phyloP scores from a whole-genome alignment of 2,329 filamentous ascomycete species.

The Ascochyta pisi region DNA sequence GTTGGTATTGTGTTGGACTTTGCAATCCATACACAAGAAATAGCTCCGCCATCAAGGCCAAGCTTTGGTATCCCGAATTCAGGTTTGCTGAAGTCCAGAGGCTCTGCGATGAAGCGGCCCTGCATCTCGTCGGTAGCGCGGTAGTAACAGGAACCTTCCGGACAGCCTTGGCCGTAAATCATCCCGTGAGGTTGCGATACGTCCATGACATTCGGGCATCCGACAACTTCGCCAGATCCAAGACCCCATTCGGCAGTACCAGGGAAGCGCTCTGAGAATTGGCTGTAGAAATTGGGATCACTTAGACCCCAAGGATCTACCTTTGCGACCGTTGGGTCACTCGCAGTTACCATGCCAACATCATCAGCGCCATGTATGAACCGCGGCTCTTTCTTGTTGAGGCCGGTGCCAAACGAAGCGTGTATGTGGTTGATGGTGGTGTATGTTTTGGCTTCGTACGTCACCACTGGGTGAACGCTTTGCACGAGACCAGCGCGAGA shows the following conservation, averaged over 20 bases:
- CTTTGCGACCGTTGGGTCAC: slow-evolving; percentile 78
- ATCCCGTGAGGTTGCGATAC: slow-evolving; percentile 85
- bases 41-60: slow-evolving; percentile 71
- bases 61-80: slow-evolving; percentile 79
- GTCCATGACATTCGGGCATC: slow-evolving; percentile 86
- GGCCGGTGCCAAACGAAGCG: slow-evolving; percentile 72
- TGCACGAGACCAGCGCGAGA: slow-evolving; percentile 64
- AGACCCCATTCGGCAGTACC: slow-evolving; percentile 78
- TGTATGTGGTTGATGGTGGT: slow-evolving; percentile 82
- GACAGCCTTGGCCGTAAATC: slow-evolving; percentile 84
- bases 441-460: slow-evolving; percentile 83
- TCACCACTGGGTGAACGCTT: slow-evolving; percentile 75
- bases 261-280: slow-evolving; percentile 79
- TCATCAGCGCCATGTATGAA: slow-evolving; percentile 86
- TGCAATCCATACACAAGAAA: slow-evolving; percentile 87
- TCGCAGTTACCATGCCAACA: slow-evolving; percentile 77
- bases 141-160: slow-evolving; percentile 81
- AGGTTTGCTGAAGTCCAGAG: slow-evolving; percentile 66
- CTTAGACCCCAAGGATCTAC: slow-evolving; percentile 82
- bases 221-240: slow-evolving; percentile 76
- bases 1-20: slow-evolving; percentile 77
- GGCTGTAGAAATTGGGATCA: slow-evolving; percentile 75
- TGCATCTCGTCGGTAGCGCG: slow-evolving; percentile 75
- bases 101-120: slow-evolving; percentile 74
- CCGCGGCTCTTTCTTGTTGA: slow-evolving; percentile 73